Percentiles rank a stretch among this genome's conserved stretches.
Evolutionary conservation across 768 basidiomycete species (phyloP).

Genomic region (Pleurotus ostreatus): DNA sequence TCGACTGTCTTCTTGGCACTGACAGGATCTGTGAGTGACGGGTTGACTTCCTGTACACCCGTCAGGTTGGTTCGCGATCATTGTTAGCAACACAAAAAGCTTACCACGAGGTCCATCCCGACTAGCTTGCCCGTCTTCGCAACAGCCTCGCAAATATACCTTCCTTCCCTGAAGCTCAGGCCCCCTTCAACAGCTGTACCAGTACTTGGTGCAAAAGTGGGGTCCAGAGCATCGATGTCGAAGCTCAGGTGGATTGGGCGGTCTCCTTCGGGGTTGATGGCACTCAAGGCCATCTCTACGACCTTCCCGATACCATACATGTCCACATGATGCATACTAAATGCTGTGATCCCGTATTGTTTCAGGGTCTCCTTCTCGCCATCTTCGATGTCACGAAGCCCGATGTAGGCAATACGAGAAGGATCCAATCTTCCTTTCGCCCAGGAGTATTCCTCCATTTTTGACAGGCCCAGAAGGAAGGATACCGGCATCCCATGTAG

Average conservation of each 20-base stretch:
- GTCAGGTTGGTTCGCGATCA: neutral
- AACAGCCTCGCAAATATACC: slow-evolving; percentile 73
- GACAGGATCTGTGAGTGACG: slow-evolving; percentile 52
- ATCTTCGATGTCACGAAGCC: slow-evolving; percentile 69
- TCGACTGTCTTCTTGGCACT: slow-evolving; percentile 69
- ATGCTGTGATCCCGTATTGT: slow-evolving; percentile 53
- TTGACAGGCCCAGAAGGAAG: slow-evolving; percentile 55
- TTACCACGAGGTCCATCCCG: slow-evolving; percentile 71
- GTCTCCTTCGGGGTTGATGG: slow-evolving; percentile 63
- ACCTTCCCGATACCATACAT: slow-evolving; percentile 72
- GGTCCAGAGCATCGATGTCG: slow-evolving; percentile 75
- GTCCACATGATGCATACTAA: slow-evolving; percentile 66
- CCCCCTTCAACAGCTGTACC: slow-evolving; percentile 75
- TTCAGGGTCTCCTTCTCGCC: slow-evolving; percentile 67
- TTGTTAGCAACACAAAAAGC: slow-evolving; percentile 12
- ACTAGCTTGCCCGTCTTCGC: slow-evolving; percentile 74
- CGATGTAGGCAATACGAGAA: slow-evolving; percentile 67
- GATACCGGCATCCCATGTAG: slow-evolving; percentile 81
- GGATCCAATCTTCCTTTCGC: slow-evolving; percentile 46
- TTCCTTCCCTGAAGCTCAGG: slow-evolving; percentile 77
- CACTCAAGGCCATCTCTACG: slow-evolving; percentile 74
- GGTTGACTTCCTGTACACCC: slow-evolving; percentile 66
- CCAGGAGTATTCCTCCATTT: slow-evolving; percentile 15
- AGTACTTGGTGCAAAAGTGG: slow-evolving; percentile 69
- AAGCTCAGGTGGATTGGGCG: slow-evolving; percentile 73